Base-by-base conservation (phyloP, 2,329 filamentous ascomycete species). In the Fusarium phyllophilum region DNA sequence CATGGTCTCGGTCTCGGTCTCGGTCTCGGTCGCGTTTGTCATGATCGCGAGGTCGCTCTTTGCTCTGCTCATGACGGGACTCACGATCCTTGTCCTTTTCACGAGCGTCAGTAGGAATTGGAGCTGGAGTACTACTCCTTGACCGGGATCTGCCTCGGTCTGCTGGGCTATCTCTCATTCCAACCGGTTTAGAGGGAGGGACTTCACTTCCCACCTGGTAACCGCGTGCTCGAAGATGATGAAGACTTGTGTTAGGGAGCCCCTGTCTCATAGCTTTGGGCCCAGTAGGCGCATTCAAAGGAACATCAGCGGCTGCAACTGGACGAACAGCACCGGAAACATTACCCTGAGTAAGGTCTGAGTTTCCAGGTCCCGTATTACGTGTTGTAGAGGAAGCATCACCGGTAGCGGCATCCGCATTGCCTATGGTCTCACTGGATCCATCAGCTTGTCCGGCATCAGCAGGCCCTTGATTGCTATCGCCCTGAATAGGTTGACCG, bases 251-350 rank as follows among this genome's bases (percentile, higher is more conserved):
- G 81, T 97, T 97, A 58, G 94, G 93, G 17, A 95, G 86, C 36
- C 95, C 94, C 82, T 96, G 93, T 72, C 96, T 90, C 94, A 98
- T 97, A 24, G 96, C 96, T 83, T 96, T 95, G 54, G 96, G 96
- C 15, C 95, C 96, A 62, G 93, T 97, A 34, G 96, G 96, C 34
- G 96, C 96, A 84, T 88, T 94, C 83, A 91, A 82, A 49, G 90
- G 90, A 58, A 84, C 82, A 77, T 84, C 79, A 60, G 82, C 68
- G 66, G 76, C 79, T 48, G 82, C 66, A 66, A 79, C 78, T 57
- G 79, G 80, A 72, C 81, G 82, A 67, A 82, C 79, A 44, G 75
- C 68, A 51, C 75, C 76, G 18, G 74, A 51, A 34, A 73, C 72
- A 66, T 73, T 79, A 55, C 68, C 71, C 49, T 75, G 76, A 22